phyloP scores from a whole-genome alignment of 805 yeast species.

The Kregervanrija pseudodelftensis region DNA sequence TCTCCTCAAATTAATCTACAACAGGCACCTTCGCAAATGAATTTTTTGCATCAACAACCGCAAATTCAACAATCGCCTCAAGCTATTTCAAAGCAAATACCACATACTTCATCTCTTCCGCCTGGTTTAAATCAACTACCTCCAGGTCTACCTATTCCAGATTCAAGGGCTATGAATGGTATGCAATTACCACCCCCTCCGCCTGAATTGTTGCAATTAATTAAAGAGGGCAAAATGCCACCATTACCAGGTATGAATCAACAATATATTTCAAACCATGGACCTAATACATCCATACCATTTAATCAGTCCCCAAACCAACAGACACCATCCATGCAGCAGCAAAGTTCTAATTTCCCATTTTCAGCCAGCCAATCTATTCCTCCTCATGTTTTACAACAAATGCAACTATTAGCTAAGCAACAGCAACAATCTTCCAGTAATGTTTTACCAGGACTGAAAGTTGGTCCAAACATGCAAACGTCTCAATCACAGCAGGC shows the following conservation, averaged over 20 bases:
- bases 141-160: slow-evolving; percentile 2
- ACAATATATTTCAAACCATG: too few species aligned
- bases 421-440: neutral
- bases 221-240: slow-evolving; percentile 23
- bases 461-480: neutral
- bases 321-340: too few species aligned
- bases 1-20: neutral
- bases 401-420: neutral
- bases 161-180: neutral
- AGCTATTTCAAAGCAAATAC: neutral
- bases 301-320: too few species aligned
- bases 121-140: slow-evolving; percentile 6
- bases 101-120: neutral
- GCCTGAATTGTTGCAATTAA: slow-evolving; percentile 21
- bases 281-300: too few species aligned
- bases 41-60: neutral
- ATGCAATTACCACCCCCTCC: slow-evolving; percentile 21
- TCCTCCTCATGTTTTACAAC: too few species aligned
- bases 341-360: too few species aligned
- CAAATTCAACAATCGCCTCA: slow-evolving; percentile 4
- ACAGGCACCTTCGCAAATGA: neutral
- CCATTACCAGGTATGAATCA: slow-evolving; percentile 14
- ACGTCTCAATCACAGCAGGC: slow-evolving; percentile 2
- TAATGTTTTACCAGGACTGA: neutral
- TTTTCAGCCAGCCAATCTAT: too few species aligned